Conservation (phyloP, 805 yeast genomes). For the Yamadazyma ubonensis region DNA sequence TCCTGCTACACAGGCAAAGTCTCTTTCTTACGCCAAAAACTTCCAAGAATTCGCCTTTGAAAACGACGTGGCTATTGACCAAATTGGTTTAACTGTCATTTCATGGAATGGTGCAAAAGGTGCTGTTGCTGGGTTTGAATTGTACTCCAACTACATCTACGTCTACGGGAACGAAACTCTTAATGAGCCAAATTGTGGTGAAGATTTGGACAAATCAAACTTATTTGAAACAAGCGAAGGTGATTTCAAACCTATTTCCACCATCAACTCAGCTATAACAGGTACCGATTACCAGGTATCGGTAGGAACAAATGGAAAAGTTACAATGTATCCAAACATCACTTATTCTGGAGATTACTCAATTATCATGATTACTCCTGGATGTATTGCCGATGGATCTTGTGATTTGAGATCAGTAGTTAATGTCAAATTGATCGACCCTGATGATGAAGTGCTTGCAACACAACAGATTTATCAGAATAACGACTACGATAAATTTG, state of each 20-base stretch:
- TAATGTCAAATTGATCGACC: constrained; percentile 64
- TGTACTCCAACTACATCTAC: constrained; percentile 58
- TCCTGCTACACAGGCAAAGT: constrained; percentile 30
- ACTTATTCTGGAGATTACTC: constrained; percentile 73
- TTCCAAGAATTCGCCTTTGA: constrained; percentile 84
- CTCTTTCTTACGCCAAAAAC: constrained; percentile 43
- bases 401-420: constrained; percentile 74
- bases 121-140: constrained; percentile 68
- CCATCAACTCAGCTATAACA: constrained; percentile 11
- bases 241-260: constrained; percentile 26
- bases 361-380: constrained; percentile 78
- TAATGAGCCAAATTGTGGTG: constrained; percentile 64
- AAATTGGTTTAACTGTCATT: constrained; percentile 61
- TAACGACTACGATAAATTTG: constrained; percentile 78
- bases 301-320: constrained; percentile 30
- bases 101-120: constrained; percentile 70
- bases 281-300: constrained; percentile 29
- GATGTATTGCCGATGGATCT: constrained; percentile 67
- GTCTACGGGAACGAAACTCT: constrained; percentile 74
- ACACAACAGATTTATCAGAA: constrained; percentile 67
- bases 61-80: constrained; percentile 58
- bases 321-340: constrained; percentile 65
- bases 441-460: constrained; percentile 43
- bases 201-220: constrained; percentile 22
- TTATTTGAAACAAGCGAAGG: constrained; percentile 27